phyloP scores from a whole-genome alignment of 2,329 filamentous ascomycete species.

The Trichoderma sp. region DNA sequence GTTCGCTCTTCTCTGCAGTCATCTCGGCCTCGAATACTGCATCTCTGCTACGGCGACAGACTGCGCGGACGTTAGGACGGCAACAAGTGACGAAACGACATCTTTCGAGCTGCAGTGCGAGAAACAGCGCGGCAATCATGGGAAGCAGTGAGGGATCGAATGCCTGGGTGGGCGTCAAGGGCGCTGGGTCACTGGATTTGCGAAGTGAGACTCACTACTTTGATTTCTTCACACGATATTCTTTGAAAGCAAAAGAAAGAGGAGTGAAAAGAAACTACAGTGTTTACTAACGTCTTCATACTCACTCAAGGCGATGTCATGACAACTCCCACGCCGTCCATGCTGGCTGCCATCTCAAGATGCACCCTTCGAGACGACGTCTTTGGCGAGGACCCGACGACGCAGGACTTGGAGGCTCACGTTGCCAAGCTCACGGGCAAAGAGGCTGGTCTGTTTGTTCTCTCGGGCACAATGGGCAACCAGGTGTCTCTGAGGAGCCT shows the following conservation, averaged over 20 bases:
- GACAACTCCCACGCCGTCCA: conserved; percentile 77
- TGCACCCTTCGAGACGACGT: conserved; percentile 84
- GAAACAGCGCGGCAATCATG: conserved; percentile 7
- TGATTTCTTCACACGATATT: not conserved
- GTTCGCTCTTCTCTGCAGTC: not conserved
- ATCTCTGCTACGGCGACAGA: not conserved
- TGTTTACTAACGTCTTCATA: not conserved
- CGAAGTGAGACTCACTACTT: conserved; percentile 41
- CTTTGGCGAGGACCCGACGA: conserved; percentile 78
- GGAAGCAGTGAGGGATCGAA: conserved; percentile 29
- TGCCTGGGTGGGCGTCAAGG: conserved; percentile 46
- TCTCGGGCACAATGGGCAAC: conserved; percentile 94
- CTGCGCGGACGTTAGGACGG: not conserved
- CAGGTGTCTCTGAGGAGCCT: conserved; percentile 81
- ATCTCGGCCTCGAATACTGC: not conserved
- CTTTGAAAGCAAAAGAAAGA: not conserved
- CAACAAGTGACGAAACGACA: not conserved
- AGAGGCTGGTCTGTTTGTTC: conserved; percentile 76
- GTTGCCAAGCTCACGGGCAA: conserved; percentile 75
- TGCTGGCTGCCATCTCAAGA: conserved; percentile 77
- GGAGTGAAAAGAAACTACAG: not conserved
- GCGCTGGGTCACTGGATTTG: conserved; percentile 46
- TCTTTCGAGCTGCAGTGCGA: not conserved
- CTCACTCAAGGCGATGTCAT: conserved; percentile 51
- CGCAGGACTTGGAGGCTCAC: conserved; percentile 73